A percentile compares a stretch with the other conserved stretches of the same genome.
phyloP scores from a whole-genome alignment of 129 eudicot species.

The Escallonia rubra region DNA sequence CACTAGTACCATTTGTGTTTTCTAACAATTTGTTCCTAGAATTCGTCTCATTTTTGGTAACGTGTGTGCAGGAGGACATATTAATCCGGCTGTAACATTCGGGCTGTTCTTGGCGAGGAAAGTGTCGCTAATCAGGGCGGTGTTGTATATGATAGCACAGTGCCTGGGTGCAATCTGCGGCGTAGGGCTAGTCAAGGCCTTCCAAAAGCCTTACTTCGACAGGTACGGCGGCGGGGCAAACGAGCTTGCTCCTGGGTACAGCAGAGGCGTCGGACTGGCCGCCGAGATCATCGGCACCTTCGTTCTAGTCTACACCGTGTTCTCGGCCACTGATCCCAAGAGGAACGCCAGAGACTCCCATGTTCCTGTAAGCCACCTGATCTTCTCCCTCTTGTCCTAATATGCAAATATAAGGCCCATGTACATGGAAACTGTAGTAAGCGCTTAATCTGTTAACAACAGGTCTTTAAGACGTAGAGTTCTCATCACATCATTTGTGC shows the following conservation, averaged over 20 bases:
- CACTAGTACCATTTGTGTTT: too few species aligned
- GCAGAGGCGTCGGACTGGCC: slow-evolving; percentile 16
- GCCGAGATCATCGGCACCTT: slow-evolving; percentile 22
- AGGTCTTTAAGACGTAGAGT: too few species aligned
- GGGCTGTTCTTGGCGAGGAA: slow-evolving; percentile 19
- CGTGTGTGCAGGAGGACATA: slow-evolving; percentile 16
- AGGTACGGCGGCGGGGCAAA: slow-evolving; percentile 21
- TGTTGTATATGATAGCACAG: slow-evolving; percentile 22
- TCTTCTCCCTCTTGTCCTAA: neutral
- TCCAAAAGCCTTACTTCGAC: slow-evolving; percentile 10
- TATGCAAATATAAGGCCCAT: too few species aligned
- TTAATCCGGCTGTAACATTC: slow-evolving; percentile 19
- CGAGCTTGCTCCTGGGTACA: slow-evolving; percentile 14
- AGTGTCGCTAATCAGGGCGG: slow-evolving; percentile 19
- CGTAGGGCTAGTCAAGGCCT: slow-evolving; percentile 19
- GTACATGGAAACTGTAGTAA: too few species aligned
- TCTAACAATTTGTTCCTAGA: too few species aligned
- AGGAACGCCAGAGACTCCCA: slow-evolving; percentile 25
- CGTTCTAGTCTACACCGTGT: slow-evolving; percentile 19
- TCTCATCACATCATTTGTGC: too few species aligned
- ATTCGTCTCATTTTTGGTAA: too few species aligned
- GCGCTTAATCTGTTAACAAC: too few species aligned
- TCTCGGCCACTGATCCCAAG: slow-evolving; percentile 22
- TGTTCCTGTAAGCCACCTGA: slow-evolving; percentile 11
- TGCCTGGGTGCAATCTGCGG: slow-evolving; percentile 23